Evolutionary conservation across 495 filamentous ascomycete genomes (phyloP).

Genomic region (Lasiosphaeriaceae sp.): DNA sequence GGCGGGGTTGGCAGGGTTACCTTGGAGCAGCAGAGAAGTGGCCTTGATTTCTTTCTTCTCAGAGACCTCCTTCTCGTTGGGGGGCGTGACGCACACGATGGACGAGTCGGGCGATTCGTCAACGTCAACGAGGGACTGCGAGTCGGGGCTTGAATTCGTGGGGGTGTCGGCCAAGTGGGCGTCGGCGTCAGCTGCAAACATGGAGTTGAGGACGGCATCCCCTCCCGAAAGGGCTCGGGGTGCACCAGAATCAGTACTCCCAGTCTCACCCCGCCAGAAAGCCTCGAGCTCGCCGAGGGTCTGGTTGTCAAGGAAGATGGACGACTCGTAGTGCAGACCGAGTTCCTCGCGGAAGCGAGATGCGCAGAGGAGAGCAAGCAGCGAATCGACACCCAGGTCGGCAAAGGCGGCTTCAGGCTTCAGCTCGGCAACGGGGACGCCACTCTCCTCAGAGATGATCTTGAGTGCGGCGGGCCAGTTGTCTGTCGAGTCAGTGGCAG

Average conservation of each 20-base stretch:
- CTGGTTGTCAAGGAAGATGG: not conserved
- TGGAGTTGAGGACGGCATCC: not conserved
- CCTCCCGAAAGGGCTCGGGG: not conserved
- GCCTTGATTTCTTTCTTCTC: slow-evolving; percentile 42
- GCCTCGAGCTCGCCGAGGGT: slow-evolving; percentile 3
- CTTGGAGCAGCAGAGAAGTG: slow-evolving; percentile 50
- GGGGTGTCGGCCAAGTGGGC: not conserved
- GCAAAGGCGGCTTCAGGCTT: not conserved
- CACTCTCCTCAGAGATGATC: slow-evolving; percentile 2
- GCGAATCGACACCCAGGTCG: slow-evolving; percentile 2
- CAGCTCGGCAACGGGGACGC: not conserved
- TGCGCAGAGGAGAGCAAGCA: not conserved
- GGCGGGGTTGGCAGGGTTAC: slow-evolving; percentile 38
- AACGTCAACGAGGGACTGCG: not conserved
- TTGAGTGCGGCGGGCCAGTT: not conserved
- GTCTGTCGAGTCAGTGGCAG: not conserved
- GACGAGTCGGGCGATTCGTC: slow-evolving; percentile 4
- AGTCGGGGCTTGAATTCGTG: not conserved
- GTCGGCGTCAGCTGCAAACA: not conserved
- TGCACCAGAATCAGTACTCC: not conserved
- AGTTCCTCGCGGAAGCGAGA: slow-evolving; percentile 1
- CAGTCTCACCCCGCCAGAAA: not conserved
- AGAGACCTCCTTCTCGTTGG: slow-evolving; percentile 47
- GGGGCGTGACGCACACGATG: slow-evolving; percentile 10
- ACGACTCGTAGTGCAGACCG: not conserved